These are phyloP conservation scores for Thuidium tamariscinum DNA, from an alignment of 225 moss, liverwort and hornwort genomes.

Conservation along the genomic window DNA sequence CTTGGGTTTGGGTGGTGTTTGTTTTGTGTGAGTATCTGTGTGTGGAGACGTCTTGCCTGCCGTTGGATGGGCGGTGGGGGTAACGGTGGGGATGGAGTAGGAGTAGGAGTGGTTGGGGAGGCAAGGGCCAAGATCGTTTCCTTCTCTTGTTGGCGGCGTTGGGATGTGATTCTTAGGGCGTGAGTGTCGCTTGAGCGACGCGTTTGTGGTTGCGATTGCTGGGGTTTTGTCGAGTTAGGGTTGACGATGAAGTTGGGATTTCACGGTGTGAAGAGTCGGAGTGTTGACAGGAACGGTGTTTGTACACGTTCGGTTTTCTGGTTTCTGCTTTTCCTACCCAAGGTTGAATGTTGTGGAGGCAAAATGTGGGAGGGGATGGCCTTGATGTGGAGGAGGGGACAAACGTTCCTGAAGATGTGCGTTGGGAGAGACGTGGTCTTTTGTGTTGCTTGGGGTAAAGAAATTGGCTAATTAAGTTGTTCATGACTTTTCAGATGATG, in stretches of 20 bases:
- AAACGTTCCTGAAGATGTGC: background rate
- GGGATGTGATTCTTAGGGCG: background rate
- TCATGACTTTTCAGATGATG: constrained; percentile 56
- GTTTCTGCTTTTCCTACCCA: background rate
- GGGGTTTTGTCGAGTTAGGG: background rate
- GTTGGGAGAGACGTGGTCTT: background rate
- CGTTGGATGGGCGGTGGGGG: constrained; percentile 7
- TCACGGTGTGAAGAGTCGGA: background rate
- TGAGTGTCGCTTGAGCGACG: background rate
- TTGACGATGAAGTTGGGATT: background rate
- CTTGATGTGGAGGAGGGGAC: background rate
- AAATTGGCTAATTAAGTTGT: constrained; percentile 24
- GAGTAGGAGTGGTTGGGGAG: background rate
- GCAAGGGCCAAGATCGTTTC: background rate
- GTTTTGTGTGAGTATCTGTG: background rate
- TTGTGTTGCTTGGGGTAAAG: background rate
- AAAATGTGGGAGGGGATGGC: background rate
- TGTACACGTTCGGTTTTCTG: background rate
- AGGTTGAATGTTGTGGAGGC: background rate
- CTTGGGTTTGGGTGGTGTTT: background rate
- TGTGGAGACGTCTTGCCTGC: background rate
- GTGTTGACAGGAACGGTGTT: background rate
- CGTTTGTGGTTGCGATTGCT: background rate
- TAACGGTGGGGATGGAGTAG: constrained; percentile 8
- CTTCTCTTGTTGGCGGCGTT: background rate